Evolutionary conservation across 768 basidiomycete species (phyloP).

Genomic region (Dendrothele bispora): DNA sequence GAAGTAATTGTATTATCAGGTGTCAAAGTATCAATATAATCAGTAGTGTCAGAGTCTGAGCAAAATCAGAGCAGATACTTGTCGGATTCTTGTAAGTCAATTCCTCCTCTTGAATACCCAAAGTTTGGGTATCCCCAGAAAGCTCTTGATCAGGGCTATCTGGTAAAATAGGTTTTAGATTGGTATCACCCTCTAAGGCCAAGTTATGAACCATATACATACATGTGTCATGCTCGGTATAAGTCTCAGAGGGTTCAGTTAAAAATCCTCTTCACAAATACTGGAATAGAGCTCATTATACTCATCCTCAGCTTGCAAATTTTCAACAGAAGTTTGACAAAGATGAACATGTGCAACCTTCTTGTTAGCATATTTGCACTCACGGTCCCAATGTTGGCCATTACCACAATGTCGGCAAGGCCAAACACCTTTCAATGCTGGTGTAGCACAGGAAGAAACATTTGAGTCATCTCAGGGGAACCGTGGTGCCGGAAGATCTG

Average conservation of each 20-base stretch:
- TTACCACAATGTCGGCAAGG: slow-evolving; percentile 35
- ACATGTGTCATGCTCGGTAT: too few species aligned
- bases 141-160: slow-evolving; percentile 1
- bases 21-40: too few species aligned
- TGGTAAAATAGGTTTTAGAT: background rate
- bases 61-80: too few species aligned
- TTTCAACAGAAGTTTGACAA: slow-evolving; percentile 7
- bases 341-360: slow-evolving; percentile 20
- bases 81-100: too few species aligned
- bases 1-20: too few species aligned
- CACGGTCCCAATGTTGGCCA: slow-evolving; percentile 31
- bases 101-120: background rate
- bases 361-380: slow-evolving; percentile 27
- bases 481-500: background rate
- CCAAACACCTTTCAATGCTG: slow-evolving; percentile 20
- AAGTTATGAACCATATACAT: too few species aligned
- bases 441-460: slow-evolving; percentile 7
- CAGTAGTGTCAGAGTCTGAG: too few species aligned
- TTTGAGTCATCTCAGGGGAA: slow-evolving; percentile 4
- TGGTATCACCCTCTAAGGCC: too few species aligned
- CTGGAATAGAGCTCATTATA: slow-evolving; percentile 26
- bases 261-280: slow-evolving; percentile 19
- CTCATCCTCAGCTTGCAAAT: slow-evolving; percentile 20
- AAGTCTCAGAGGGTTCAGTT: slow-evolving; percentile 14
- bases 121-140: background rate